phyloP scores from a whole-genome alignment of 164 flowering plant species.

The grape (Vitis vinifera) region ASM3070453v1 NC_081817.1:4866001-4866500 shows the following conservation, averaged over 20 bases:
- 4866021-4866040: conserved; percentile 25
- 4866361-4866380: conserved; percentile 55
- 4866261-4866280: conserved; percentile 30
- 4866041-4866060: conserved; percentile 40
- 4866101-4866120: conserved; percentile 71
- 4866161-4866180: conserved; percentile 25
- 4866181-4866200: conserved; percentile 12
- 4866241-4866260: conserved; percentile 19
- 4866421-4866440: conserved; percentile 17
- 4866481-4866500: conserved; percentile 45
- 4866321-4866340: conserved; percentile 46
- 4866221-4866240: conserved; percentile 19
- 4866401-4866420: conserved; percentile 15
- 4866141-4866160: conserved; percentile 32
- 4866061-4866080: conserved; percentile 26
- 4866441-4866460: conserved; percentile 41
- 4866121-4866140: conserved; percentile 69
- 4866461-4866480: conserved; percentile 16
- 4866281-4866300: conserved; percentile 50
- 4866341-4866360: conserved; percentile 26
- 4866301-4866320: conserved; percentile 57
- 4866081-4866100: conserved; percentile 71
- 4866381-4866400: conserved; percentile 40
- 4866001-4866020: conserved; percentile 16
- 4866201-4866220: conserved; percentile 20